These are phyloP conservation scores for Gossypium bickii DNA, from an alignment of 345 rosid species.

Conservation along the genomic window DNA sequence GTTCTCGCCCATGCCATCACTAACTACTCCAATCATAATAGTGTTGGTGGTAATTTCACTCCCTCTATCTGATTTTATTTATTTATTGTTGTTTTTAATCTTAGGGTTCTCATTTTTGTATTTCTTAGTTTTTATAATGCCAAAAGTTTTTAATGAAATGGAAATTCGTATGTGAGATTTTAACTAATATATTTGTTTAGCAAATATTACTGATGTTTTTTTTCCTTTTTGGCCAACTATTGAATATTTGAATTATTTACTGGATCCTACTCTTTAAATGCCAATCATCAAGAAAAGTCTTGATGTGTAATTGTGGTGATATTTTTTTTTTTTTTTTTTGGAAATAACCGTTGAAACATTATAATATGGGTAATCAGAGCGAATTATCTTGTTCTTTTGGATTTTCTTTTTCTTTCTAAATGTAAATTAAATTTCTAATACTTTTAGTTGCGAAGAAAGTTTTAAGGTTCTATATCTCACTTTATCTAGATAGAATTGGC, in stretches of 20 bases:
- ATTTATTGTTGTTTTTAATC: neutral
- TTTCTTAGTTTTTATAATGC: neutral
- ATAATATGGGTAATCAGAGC: neutral
- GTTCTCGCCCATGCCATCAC: slow-evolving; percentile 55
- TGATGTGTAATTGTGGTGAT: neutral
- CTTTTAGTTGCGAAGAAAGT: neutral
- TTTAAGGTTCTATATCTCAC: neutral
- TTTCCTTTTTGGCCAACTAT: no score
- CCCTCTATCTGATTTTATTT: neutral
- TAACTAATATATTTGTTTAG: no score
- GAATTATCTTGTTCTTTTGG: neutral
- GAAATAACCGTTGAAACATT: no score
- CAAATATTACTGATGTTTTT: no score
- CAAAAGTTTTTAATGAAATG: no score
- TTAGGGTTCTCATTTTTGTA: neutral
- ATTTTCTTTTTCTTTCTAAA: neutral
- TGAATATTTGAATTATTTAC: no score
- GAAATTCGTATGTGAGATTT: no score
- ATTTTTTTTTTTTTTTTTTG: no score
- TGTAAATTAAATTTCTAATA: neutral
- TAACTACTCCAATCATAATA: slow-evolving; percentile 70
- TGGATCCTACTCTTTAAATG: neutral
- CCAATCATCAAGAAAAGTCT: no score
- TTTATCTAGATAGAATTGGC: neutral
- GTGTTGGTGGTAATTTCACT: slow-evolving; percentile 47